phyloP scores from a whole-genome alignment of 768 basidiomycete genomes.

The Kwoniella sp. region DNA sequence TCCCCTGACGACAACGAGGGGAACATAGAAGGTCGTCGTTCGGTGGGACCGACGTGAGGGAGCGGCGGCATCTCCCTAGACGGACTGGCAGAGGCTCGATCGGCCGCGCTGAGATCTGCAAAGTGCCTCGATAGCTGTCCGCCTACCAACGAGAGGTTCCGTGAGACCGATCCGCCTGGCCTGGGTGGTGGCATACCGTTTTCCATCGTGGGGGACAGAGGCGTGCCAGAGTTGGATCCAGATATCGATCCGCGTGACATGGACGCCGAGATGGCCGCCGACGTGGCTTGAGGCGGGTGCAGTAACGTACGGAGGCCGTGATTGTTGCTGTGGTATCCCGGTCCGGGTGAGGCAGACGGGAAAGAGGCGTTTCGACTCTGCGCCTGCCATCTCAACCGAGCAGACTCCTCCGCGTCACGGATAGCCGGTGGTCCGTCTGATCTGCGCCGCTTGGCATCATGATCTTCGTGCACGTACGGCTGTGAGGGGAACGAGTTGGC shows the following conservation, averaged over 20 bases:
- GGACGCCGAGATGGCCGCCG: constrained; percentile 17
- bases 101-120: constrained; percentile 27
- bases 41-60: not conserved
- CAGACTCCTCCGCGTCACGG: constrained; percentile 33
- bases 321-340: not conserved
- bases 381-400: constrained; percentile 36
- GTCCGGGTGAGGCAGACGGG: constrained; percentile 14
- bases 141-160: constrained; percentile 35
- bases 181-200: not conserved
- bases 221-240: constrained; percentile 6
- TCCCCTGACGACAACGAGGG: not conserved
- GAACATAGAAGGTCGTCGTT: constrained; percentile 9
- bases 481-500: constrained; percentile 19
- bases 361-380: constrained; percentile 39
- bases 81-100: constrained; percentile 5
- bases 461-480: constrained; percentile 17
- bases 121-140: constrained; percentile 38
- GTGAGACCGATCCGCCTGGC: constrained; percentile 12
- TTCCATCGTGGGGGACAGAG: constrained; percentile 12
- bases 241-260: constrained; percentile 7
- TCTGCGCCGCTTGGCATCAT: constrained; percentile 30
- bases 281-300: constrained; percentile 21
- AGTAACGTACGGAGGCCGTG: constrained; percentile 11
- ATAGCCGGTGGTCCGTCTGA: constrained; percentile 29
- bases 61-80: constrained; percentile 23